Evolutionary conservation across 2,329 filamentous ascomycete species (phyloP).

Genomic region (Geosmithia morbida): DNA sequence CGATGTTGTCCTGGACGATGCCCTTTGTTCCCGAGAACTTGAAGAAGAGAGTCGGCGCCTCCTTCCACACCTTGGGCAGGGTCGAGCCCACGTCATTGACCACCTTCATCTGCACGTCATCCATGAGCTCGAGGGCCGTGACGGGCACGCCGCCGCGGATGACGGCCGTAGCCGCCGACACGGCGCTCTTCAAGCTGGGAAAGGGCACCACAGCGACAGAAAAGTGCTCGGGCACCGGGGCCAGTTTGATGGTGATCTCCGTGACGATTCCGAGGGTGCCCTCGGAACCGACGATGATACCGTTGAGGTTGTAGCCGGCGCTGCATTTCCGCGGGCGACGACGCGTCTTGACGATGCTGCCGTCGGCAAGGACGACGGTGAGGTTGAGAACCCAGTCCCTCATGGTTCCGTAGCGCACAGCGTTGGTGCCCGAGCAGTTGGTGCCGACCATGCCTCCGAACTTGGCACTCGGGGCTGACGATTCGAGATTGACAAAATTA

Average conservation of each 20-base stretch:
- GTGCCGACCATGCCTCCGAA: constrained; percentile 72
- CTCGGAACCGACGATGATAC: constrained; percentile 66
- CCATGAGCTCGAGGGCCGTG: constrained; percentile 65
- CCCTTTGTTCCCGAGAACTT: constrained; percentile 50
- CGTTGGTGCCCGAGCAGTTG: constrained; percentile 54
- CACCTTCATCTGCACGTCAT: constrained; percentile 60
- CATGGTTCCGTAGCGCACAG: constrained; percentile 79
- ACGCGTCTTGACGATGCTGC: constrained; percentile 63
- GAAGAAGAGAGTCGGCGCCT: constrained; percentile 55
- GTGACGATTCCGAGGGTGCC: constrained; percentile 73
- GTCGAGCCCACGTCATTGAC: constrained; percentile 37
- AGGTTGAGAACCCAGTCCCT: constrained; percentile 72
- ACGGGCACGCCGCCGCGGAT: constrained; percentile 61
- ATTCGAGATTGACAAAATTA: not conserved
- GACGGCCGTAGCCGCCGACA: constrained; percentile 56
- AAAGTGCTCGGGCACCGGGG: constrained; percentile 56
- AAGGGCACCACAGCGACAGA: constrained; percentile 46
- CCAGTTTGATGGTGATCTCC: constrained; percentile 64
- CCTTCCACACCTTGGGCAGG: constrained; percentile 38
- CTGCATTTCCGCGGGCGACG: constrained; percentile 65
- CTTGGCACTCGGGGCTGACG: constrained; percentile 51
- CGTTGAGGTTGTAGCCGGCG: constrained; percentile 66
- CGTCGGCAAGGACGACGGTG: constrained; percentile 71
- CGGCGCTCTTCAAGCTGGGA: constrained; percentile 40
- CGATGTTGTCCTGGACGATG: constrained; percentile 10